Evolutionary conservation across 2,329 filamentous ascomycete species (phyloP), one percentile per base, ranked within the genome.

Genomic region (Pseudogymnoascus sp.): DNA sequence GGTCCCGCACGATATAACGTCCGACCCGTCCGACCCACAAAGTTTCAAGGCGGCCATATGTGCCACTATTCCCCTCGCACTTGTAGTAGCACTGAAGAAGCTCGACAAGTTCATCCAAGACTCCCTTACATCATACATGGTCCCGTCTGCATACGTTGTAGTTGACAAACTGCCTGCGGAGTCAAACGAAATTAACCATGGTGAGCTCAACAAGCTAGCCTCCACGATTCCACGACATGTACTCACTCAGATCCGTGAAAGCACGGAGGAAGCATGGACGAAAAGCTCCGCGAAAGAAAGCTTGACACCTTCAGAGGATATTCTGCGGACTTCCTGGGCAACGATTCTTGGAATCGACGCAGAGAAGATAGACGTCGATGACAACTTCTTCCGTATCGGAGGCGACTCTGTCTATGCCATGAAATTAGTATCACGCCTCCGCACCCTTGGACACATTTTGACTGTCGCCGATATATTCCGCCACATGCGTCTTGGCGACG

Each of bases 61-160:
- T 40, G 25, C 44, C 10, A 64, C 50, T 23, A 31, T 68, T 23
- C 66, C 77, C 0, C 65, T 68, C 12, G 69, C 64, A 14, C 70
- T 80, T 31, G 72, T 71, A 16, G 60, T 68, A 4, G 71, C 72
- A 8, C 66, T 79, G 5, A 78, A 76, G 64, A 75, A 73, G 34
- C 70, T 81, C 4, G 73, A 80, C 68, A 77, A 76, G 62, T 75
- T 68, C 31, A 72, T 79, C 18, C 73, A 76, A 59, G 70, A 73
- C 31, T 76, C 79, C 21, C 72, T 82, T n/a, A 77, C 79, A 2
- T 75, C 76, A 3, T 79, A 79, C 64, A 78, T 81, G 76, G 70
- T 79, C n/a, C 79, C 79, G 0, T 77, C 73, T 40, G 70, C 73
- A 0, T 81, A 80, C 62, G 66, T 81, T 6, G 69, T 77, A 7